phyloP scores from a whole-genome alignment of 1,284 basidiomycete genomes.

The Volvariella volvacea region DNA sequence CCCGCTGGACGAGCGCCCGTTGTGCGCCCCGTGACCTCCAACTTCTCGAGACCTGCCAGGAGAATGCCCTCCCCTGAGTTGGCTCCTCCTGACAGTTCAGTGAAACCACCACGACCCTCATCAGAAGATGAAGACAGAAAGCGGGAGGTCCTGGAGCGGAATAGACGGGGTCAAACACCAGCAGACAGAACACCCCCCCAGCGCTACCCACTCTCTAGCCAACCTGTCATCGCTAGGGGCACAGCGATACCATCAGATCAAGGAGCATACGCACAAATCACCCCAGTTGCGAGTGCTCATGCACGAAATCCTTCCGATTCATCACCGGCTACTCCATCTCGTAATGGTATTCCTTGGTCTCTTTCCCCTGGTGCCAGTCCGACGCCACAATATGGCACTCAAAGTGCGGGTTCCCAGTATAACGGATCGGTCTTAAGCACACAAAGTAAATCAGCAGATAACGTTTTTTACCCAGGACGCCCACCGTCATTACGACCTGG shows the following conservation, averaged over 20 bases:
- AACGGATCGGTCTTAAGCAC: background rate
- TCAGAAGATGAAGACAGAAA: conserved; percentile 41
- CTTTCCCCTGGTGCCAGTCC: too few species aligned
- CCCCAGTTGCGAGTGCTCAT: background rate
- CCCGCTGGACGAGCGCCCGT: conserved; percentile 24
- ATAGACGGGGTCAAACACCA: conserved; percentile 24
- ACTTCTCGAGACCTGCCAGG: conserved; percentile 51
- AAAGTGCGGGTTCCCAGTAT: too few species aligned
- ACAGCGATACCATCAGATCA: too few species aligned
- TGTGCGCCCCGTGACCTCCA: conserved; percentile 31
- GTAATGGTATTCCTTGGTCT: too few species aligned
- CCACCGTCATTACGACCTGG: conserved; percentile 18
- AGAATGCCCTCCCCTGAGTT: conserved; percentile 12
- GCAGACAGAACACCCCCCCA: background rate
- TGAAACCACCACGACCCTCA: conserved; percentile 32
- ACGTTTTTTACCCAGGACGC: background rate
- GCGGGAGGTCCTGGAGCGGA: conserved; percentile 53
- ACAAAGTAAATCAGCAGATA: background rate
- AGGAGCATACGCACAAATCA: too few species aligned
- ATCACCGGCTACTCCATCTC: too few species aligned
- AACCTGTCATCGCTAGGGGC: too few species aligned
- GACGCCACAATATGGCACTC: too few species aligned
- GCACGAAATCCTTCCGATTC: background rate
- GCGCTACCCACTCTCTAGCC: background rate
- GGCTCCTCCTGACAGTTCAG: conserved; percentile 11